Evolutionary conservation across 768 basidiomycete species (phyloP).

Genomic region (Porpolomopsis calyptriformis): DNA sequence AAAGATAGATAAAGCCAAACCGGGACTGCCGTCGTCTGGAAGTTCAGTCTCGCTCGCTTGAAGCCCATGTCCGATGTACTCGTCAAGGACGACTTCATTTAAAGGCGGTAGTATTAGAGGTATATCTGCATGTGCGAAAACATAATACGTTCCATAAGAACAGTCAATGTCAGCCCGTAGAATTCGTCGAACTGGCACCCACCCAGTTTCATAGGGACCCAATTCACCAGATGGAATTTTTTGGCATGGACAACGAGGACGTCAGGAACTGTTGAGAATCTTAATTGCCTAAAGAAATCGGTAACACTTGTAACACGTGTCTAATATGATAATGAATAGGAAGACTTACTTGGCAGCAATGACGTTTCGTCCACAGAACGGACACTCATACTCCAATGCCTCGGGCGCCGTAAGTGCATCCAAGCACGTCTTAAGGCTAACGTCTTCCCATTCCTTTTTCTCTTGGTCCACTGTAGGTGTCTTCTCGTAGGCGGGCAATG

Average conservation of each 20-base stretch:
- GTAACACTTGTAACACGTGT: background rate
- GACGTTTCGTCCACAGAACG: conserved; percentile 57
- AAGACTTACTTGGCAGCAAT: conserved; percentile 59
- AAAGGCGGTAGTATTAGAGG: conserved; percentile 61
- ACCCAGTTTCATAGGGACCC: conserved; percentile 96
- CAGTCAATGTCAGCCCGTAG: too few species aligned
- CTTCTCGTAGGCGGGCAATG: conserved; percentile 59
- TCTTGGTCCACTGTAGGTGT: conserved; percentile 42
- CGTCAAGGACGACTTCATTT: conserved; percentile 49
- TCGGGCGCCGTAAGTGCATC: conserved; percentile 49
- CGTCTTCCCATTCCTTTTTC: conserved; percentile 52
- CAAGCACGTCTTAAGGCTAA: conserved; percentile 52
- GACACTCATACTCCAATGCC: conserved; percentile 72
- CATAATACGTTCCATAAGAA: background rate
- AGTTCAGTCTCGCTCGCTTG: conserved; percentile 61
- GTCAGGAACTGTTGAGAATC: conserved; percentile 80
- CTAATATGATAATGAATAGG: background rate
- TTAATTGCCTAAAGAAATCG: conserved; percentile 59
- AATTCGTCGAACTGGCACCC: too few species aligned
- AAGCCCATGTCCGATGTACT: conserved; percentile 60
- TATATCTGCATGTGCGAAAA: conserved; percentile 49
- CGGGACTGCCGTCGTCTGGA: conserved; percentile 39
- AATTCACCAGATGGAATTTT: conserved; percentile 91
- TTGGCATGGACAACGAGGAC: conserved; percentile 83
- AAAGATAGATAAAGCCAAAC: conserved; percentile 5